Conservation (phyloP, 1,284 basidiomycete genomes). For the Salmacisia buchloeana region DNA sequence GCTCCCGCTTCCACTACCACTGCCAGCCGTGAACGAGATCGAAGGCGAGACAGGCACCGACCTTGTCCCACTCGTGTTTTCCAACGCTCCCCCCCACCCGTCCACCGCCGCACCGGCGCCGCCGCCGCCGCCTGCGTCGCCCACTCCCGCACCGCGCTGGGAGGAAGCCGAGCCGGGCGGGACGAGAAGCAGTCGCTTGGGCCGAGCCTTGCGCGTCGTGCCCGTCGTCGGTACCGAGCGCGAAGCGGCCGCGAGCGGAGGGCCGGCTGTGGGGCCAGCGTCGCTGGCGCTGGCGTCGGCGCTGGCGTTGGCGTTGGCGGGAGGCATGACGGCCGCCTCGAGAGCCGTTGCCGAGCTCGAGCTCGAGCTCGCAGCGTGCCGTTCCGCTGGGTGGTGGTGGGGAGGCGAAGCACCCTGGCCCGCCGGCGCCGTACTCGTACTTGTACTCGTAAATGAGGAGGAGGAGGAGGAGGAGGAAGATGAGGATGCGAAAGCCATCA, state of each 20-base stretch:
- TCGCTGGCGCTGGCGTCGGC: neutral
- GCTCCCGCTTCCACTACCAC: neutral
- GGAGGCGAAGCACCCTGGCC: no score
- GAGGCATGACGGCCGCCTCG: no score
- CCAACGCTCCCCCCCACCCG: neutral
- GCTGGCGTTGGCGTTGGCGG: neutral
- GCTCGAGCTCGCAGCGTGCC: no score
- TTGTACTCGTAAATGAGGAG: no score
- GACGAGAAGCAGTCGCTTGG: neutral
- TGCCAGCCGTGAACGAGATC: neutral
- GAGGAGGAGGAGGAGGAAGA: no score
- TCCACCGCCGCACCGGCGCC: neutral
- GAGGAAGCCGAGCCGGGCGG: neutral
- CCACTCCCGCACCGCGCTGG: neutral
- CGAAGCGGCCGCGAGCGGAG: no score
- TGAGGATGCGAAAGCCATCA: no score
- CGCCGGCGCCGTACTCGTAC: no score
- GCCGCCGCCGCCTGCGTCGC: neutral
- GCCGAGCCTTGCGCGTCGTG: neutral
- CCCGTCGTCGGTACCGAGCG: no score
- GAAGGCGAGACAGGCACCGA: conserved; percentile 2
- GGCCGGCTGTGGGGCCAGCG: no score
- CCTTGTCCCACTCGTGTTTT: neutral
- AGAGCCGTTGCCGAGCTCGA: no score
- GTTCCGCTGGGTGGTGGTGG: no score